Conservation (phyloP, 176 grass and related monocot species). For the Juncus effusus region DNA sequence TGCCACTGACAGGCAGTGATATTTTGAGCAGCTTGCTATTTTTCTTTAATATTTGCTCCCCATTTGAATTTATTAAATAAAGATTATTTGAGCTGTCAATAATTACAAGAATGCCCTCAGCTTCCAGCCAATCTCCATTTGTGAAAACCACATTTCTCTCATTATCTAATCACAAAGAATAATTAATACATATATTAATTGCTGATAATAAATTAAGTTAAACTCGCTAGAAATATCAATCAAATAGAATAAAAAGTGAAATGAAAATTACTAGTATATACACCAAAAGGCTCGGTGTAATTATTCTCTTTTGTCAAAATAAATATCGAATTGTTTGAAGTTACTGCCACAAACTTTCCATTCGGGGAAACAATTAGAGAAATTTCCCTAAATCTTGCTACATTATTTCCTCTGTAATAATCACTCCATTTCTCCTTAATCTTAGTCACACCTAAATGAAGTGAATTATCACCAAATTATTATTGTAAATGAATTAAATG, state of each 20-base stretch:
- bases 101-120: conserved; percentile 62
- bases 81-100: conserved; percentile 59
- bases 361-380: conserved; percentile 46
- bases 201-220: background rate
- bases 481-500: background rate
- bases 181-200: conserved; percentile 10
- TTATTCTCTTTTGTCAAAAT: conserved; percentile 58
- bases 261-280: conserved; percentile 53
- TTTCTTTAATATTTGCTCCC: conserved; percentile 57
- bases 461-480: background rate
- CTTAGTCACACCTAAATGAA: conserved; percentile 49
- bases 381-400: conserved; percentile 26
- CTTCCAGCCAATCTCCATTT: conserved; percentile 75
- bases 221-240: background rate
- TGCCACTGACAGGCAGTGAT: conserved; percentile 45
- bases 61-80: conserved; percentile 79
- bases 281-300: conserved; percentile 52
- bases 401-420: conserved; percentile 25
- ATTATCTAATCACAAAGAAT: conserved; percentile 54
- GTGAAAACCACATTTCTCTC: conserved; percentile 53
- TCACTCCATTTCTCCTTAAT: conserved; percentile 61
- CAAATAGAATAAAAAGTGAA: background rate
- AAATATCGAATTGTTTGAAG: conserved; percentile 44
- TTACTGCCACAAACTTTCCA: conserved; percentile 57
- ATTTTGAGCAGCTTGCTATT: conserved; percentile 70